phyloP scores from a whole-genome alignment of 306 rosid genomes.

The Cucumis hystrix region DNA sequence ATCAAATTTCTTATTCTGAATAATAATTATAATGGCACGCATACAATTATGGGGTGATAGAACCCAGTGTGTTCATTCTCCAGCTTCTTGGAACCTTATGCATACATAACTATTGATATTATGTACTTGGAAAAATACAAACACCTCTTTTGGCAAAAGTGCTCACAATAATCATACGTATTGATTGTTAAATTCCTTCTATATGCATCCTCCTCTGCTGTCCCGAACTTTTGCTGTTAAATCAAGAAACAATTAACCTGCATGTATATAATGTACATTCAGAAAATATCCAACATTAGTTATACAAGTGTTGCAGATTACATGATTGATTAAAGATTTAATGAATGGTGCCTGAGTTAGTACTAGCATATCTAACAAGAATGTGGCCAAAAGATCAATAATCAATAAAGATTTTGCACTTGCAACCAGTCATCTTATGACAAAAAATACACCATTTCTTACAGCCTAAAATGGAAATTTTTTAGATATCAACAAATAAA shows the following conservation, averaged over 20 bases:
- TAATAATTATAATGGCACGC: not conserved
- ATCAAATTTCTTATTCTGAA: not conserved
- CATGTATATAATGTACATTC: not conserved
- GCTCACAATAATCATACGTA: too few relatives aligned
- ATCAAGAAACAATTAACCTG: not conserved
- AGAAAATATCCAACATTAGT: not conserved
- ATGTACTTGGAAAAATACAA: not conserved
- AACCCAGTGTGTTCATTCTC: not conserved
- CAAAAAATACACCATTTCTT: not conserved
- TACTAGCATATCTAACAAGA: not conserved
- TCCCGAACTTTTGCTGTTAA: slow-evolving; percentile 73
- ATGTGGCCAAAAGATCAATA: not conserved
- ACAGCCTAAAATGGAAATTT: not conserved
- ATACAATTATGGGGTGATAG: not conserved
- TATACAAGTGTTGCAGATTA: not conserved
- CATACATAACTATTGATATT: not conserved
- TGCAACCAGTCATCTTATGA: not conserved
- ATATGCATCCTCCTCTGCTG: slow-evolving; percentile 86
- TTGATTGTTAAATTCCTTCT: slow-evolving; percentile 94
- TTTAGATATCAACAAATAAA: not conserved
- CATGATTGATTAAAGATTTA: not conserved
- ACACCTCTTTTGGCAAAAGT: not conserved
- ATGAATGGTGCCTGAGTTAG: not conserved
- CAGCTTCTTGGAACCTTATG: not conserved
- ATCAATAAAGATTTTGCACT: not conserved